phyloP scores from a whole-genome alignment of 1,139 yeast species.

The Pichia sp. region DNA sequence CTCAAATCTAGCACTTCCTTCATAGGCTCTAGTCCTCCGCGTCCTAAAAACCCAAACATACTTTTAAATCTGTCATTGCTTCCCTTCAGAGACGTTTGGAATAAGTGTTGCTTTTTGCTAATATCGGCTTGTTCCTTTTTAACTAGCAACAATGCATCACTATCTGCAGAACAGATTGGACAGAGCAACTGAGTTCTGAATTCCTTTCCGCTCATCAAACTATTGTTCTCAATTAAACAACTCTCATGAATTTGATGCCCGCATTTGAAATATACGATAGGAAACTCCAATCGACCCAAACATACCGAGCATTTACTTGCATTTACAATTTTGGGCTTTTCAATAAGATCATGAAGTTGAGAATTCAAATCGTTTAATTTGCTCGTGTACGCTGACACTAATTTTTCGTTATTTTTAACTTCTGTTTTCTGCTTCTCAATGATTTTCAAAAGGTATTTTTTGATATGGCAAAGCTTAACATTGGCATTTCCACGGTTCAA shows the following conservation, averaged over 20 bases:
- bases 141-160: conserved; percentile 56
- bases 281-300: conserved; percentile 60
- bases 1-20: too few relatives aligned
- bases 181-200: conserved; percentile 33
- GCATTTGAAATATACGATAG: conserved; percentile 80
- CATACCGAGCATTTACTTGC: conserved; percentile 60
- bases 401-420: conserved; percentile 56
- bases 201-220: conserved; percentile 7
- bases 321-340: conserved; percentile 57
- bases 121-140: conserved; percentile 53
- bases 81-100: conserved; percentile 50
- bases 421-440: conserved; percentile 57
- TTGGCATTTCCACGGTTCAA: conserved; percentile 63
- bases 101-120: conserved; percentile 55
- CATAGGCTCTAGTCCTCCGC: conserved; percentile 65
- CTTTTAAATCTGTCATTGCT: conserved; percentile 64
- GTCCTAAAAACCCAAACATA: conserved; percentile 73
- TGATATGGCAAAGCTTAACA: conserved; percentile 52
- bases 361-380: conserved; percentile 54
- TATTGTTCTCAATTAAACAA: conserved; percentile 38
- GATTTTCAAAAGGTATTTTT: conserved; percentile 57
- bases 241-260: conserved; percentile 81
- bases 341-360: conserved; percentile 43
- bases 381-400: conserved; percentile 57
- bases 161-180: conserved; percentile 64